Evolutionary conservation across 768 basidiomycete genomes (phyloP), one percentile per base, ranked within the genome.

Genomic region (Chiua virens): DNA sequence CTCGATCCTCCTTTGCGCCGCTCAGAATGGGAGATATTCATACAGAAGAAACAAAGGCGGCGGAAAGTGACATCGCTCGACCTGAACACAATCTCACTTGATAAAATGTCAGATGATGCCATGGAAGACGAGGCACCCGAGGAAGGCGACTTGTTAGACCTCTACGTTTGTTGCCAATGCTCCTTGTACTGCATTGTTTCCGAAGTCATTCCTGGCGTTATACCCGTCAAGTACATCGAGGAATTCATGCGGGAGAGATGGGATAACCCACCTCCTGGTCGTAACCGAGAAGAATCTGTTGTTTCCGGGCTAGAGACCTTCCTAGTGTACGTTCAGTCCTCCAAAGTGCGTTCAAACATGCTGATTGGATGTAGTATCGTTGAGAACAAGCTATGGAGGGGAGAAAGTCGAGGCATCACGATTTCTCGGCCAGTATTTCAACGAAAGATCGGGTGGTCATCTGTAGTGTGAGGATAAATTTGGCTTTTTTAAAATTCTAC

Each of bases 111-210:
- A 17, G 71, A 70, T 17, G 71, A 64, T 46, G 54, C 57, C 42
- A 68, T 62, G 52, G 69, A 70, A n/a, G 69, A 73, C 15, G 40
- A 50, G 15, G 53, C 52, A 34, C 55, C 66, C 18, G 57, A 60
- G 34, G 75, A 78, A 57, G 83, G 80, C 21, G 80, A 76, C 51
- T 66, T 87, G 25, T 71, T 92, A 37, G 89, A 92, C 66, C 75
- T 92, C 25, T 92, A 87, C 61, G 73, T 91, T 40, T 93, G 91
- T 65, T 92, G 91, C 61, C 90, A 91, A 62, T 93, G 91, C 66
- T 84, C 83, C 21, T 69, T 86, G 55, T 88, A 86, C 62, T 82
- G 85, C 57, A 74, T 89, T 35, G 84, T 80, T 1, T 89, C 86
- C 21, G 75, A 79, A 15, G 72, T 85, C 45, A 83, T 92, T 42